Evolutionary conservation across 768 basidiomycete genomes (phyloP).

Genomic region (Pleurotus pulmonarius): DNA sequence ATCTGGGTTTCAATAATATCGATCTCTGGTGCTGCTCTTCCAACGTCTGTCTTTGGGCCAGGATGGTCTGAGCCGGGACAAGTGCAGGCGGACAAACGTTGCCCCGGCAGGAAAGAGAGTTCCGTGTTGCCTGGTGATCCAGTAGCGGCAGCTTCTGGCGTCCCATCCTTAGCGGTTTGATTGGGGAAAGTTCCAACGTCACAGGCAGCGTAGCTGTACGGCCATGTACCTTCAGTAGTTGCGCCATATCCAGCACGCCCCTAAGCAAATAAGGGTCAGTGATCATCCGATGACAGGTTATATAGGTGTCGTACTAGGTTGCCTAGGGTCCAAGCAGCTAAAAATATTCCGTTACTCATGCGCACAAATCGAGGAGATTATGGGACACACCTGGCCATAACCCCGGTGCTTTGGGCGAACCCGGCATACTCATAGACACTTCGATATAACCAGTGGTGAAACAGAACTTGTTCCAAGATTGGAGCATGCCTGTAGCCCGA

Average conservation of each 20-base stretch:
- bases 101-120: conserved; percentile 82
- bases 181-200: conserved; percentile 85
- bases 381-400: conserved; percentile 74
- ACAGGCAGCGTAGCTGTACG: conserved; percentile 81
- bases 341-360: background rate
- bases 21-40: conserved; percentile 88
- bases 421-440: conserved; percentile 73
- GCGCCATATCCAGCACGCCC: conserved; percentile 88
- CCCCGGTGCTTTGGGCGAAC: conserved; percentile 55
- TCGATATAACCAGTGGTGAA: conserved; percentile 93
- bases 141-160: conserved; percentile 55
- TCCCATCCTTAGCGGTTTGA: conserved; percentile 61
- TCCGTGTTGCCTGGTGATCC: conserved; percentile 44
- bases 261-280: conserved; percentile 23
- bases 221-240: conserved; percentile 84
- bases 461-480: conserved; percentile 93
- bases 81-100: conserved; percentile 83
- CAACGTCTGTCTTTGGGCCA: conserved; percentile 64
- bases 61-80: conserved; percentile 86
- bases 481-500: conserved; percentile 53
- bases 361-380: conserved; percentile 5
- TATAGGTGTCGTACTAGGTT: conserved; percentile 44
- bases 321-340: conserved; percentile 75
- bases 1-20: conserved; percentile 88
- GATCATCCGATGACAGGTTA: background rate